Evolutionary conservation across 768 basidiomycete species (phyloP).

Genomic region (Stropharia rugosoannulata): DNA sequence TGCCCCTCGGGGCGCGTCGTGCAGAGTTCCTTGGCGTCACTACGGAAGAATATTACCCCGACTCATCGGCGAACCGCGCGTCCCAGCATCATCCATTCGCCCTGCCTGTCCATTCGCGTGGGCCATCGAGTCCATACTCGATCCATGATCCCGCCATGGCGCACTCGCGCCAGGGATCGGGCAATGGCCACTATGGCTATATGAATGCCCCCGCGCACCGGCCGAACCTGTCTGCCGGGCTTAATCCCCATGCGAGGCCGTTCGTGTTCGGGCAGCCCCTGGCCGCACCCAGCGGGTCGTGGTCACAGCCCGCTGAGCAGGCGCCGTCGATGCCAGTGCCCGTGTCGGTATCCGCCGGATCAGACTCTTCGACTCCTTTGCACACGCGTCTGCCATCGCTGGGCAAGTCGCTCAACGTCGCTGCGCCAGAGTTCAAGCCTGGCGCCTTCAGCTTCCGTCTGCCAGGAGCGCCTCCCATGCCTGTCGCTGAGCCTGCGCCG

Average conservation of each 20-base stretch:
- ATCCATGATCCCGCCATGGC: constrained; percentile 58
- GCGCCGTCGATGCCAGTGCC: constrained; percentile 25
- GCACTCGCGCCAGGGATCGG: constrained; percentile 59
- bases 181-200: constrained; percentile 13
- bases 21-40: constrained; percentile 46
- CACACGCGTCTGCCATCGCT: constrained; percentile 48
- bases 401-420: constrained; percentile 73
- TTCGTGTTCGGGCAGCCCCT: constrained; percentile 69
- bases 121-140: constrained; percentile 60
- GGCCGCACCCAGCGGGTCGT: constrained; percentile 22
- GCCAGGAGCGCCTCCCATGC: constrained; percentile 65
- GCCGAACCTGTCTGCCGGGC: constrained; percentile 23
- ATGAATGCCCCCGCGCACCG: constrained; percentile 22
- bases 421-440: constrained; percentile 83
- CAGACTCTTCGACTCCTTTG: constrained; percentile 17
- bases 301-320: constrained; percentile 15
- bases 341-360: constrained; percentile 23
- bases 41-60: constrained; percentile 42
- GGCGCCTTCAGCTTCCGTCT: constrained; percentile 75
- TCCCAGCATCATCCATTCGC: constrained; percentile 20
- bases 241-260: constrained; percentile 83
- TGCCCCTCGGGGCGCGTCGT: constrained; percentile 23
- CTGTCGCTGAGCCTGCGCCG: constrained; percentile 28
- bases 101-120: constrained; percentile 64
- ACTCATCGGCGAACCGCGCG: constrained; percentile 37